Evolutionary conservation across 768 basidiomycete species (phyloP).

Genomic region (Terana coerulea): DNA sequence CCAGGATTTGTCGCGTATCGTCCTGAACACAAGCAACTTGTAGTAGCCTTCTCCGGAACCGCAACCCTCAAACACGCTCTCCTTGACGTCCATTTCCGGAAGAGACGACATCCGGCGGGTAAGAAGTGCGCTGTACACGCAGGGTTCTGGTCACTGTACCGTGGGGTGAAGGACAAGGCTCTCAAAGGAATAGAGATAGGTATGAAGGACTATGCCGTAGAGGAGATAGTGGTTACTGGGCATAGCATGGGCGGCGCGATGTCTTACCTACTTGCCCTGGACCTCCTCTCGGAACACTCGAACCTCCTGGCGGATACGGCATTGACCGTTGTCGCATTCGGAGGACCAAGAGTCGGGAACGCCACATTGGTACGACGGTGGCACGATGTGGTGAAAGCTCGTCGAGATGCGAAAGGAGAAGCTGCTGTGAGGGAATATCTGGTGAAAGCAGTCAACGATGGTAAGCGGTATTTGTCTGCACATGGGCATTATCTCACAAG

Average conservation of each 20-base stretch:
- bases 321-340: constrained; percentile 41
- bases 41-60: constrained; percentile 53
- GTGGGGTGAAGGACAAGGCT: constrained; percentile 34
- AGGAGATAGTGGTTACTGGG: constrained; percentile 48
- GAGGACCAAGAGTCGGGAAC: constrained; percentile 49
- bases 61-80: constrained; percentile 39
- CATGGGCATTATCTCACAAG: constrained; percentile 5
- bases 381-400: constrained; percentile 32
- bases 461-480: constrained; percentile 26
- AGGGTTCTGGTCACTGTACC: constrained; percentile 53
- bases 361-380: constrained; percentile 38
- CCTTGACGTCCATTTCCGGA: constrained; percentile 42
- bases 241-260: constrained; percentile 57
- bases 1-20: constrained; percentile 47
- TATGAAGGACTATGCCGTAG: constrained; percentile 29
- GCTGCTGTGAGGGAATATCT: constrained; percentile 41
- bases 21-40: constrained; percentile 39
- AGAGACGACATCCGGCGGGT: constrained; percentile 35
- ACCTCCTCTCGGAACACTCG: constrained; percentile 32
- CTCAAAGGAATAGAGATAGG: constrained; percentile 37
- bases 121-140: constrained; percentile 40
- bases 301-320: constrained; percentile 6
- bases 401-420: constrained; percentile 33
- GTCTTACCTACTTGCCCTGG: constrained; percentile 46
- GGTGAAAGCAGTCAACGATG: constrained; percentile 56